Conservation (phyloP, 176 grass and related monocot genomes). For the Phoenix roebelenii region DNA sequence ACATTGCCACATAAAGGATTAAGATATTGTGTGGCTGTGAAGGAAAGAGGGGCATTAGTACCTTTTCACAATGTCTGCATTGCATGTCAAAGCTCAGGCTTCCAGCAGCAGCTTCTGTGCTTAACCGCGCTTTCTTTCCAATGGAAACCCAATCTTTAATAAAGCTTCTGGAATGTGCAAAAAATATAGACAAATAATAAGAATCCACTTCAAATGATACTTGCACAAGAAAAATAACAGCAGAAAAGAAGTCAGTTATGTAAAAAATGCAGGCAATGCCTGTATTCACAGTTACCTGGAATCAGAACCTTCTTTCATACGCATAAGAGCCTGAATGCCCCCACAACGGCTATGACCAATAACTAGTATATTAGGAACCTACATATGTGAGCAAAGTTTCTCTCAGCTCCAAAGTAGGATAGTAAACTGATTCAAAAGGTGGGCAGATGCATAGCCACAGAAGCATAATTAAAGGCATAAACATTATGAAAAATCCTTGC, state of each 20-base stretch:
- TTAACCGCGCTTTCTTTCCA: constrained; percentile 76
- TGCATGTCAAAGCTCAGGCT: constrained; percentile 72
- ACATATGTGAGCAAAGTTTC: constrained; percentile 20
- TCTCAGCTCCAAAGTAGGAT: background rate
- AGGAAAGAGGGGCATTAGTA: constrained; percentile 15
- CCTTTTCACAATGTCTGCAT: constrained; percentile 94
- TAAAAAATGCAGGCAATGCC: constrained; percentile 4
- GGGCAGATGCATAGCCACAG: background rate
- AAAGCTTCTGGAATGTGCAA: constrained; percentile 36
- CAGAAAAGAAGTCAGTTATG: constrained; percentile 21
- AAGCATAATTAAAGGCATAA: background rate
- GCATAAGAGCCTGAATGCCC: constrained; percentile 90
- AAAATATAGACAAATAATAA: too few species aligned
- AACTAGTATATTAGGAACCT: constrained; percentile 76
- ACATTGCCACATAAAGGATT: too few species aligned
- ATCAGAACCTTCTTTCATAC: constrained; percentile 49
- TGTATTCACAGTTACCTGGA: constrained; percentile 34
- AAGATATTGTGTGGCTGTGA: background rate
- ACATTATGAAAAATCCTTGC: constrained; percentile 14
- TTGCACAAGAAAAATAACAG: constrained; percentile 7
- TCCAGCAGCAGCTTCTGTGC: constrained; percentile 85
- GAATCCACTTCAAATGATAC: background rate
- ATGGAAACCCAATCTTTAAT: constrained; percentile 77
- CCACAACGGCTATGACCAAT: constrained; percentile 90
- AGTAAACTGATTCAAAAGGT: background rate